phyloP scores from a whole-genome alignment of 1,139 yeast genomes.

The Lodderomyces margitis region DNA sequence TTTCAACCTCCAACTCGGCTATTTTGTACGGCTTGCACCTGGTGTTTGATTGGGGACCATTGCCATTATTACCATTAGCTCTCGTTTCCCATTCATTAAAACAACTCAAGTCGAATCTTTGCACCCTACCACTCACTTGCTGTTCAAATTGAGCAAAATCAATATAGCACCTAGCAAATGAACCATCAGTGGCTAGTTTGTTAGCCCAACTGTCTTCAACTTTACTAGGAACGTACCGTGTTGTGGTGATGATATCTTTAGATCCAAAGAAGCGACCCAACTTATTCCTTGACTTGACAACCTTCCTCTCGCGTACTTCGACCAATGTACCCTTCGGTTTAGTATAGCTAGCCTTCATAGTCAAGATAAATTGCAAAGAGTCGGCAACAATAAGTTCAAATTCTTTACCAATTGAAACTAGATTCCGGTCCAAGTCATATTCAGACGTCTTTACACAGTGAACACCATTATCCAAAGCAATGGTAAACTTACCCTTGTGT shows the following conservation, averaged over 20 bases:
- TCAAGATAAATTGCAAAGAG: conserved; percentile 65
- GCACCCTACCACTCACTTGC: conserved; percentile 52
- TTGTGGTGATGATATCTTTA: conserved; percentile 50
- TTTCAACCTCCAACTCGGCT: conserved; percentile 66
- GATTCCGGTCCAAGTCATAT: conserved; percentile 41
- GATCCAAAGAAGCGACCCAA: conserved; percentile 49
- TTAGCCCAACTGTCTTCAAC: conserved; percentile 54
- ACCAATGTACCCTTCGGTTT: conserved; percentile 54
- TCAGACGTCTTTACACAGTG: conserved; percentile 80
- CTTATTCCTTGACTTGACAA: conserved; percentile 45
- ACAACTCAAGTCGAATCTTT: conserved; percentile 56
- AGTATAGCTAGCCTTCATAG: conserved; percentile 64
- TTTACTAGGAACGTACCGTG: conserved; percentile 53
- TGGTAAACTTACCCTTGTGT: conserved; percentile 62
- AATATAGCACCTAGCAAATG: conserved; percentile 76
- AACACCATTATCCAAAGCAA: conserved; percentile 85
- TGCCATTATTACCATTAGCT: conserved; percentile 15
- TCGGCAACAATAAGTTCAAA: conserved; percentile 77
- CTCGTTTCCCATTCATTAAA: conserved; percentile 79
- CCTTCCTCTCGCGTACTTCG: conserved; percentile 56
- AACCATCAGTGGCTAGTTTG: conserved; percentile 78
- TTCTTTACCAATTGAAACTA: conserved; percentile 65
- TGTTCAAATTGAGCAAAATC: conserved; percentile 59
- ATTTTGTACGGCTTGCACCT: conserved; percentile 57
- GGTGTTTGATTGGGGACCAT: conserved; percentile 12